A percentile compares a stretch with the other conserved stretches of the same genome.
These are phyloP conservation scores for Aspergillus unguis DNA, from an alignment of 2,329 filamentous ascomycete species.

Conservation along the genomic window DNA sequence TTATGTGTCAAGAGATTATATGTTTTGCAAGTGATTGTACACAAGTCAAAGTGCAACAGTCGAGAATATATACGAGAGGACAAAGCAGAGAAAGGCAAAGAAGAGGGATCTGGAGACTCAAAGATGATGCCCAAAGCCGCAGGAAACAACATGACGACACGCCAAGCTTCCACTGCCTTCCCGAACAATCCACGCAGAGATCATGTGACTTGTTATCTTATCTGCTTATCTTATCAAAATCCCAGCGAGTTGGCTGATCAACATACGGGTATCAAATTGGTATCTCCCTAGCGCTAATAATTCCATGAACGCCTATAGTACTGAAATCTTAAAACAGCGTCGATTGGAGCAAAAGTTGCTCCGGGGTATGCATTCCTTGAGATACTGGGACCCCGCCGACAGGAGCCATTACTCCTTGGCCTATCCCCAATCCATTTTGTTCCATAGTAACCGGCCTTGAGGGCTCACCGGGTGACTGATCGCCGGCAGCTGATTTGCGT, in stretches of 20 bases:
- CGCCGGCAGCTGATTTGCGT: neutral
- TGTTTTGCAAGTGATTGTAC: too few species aligned
- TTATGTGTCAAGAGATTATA: too few species aligned
- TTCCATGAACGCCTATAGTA: constrained; percentile 1
- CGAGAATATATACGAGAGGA: neutral
- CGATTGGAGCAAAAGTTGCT: constrained; percentile 1
- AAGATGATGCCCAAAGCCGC: constrained; percentile 20
- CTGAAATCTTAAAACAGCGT: constrained; percentile 2
- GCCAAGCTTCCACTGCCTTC: constrained; percentile 35
- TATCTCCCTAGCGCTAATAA: constrained; percentile 8
- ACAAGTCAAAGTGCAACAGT: too few species aligned
- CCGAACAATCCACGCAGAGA: constrained; percentile 24
- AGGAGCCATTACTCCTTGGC: neutral
- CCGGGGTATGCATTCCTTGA: neutral
- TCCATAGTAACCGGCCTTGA: neutral
- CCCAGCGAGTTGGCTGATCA: too few species aligned
- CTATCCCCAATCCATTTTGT: neutral
- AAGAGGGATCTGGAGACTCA: constrained; percentile 11
- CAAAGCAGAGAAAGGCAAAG: neutral
- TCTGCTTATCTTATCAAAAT: neutral
- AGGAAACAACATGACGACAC: constrained; percentile 30
- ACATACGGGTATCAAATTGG: constrained; percentile 6
- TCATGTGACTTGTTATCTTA: neutral
- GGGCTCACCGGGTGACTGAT: neutral
- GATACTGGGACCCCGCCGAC: neutral